Conservation (phyloP, 2,329 filamentous ascomycete species). For the Aspergillus sp. region DNA sequence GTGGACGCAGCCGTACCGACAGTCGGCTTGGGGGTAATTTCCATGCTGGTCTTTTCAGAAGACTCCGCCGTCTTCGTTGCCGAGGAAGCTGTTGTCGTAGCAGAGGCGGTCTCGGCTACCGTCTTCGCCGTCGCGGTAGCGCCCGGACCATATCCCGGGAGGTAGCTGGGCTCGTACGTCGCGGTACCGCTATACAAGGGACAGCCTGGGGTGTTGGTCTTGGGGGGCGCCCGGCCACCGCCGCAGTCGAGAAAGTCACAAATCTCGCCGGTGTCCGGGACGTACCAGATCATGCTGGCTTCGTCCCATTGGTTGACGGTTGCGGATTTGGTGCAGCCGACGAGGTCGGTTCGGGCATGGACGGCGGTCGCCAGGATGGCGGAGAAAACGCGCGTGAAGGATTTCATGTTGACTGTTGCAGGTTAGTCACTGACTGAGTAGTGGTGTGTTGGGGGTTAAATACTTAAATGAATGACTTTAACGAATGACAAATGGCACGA, state of each 20-base stretch:
- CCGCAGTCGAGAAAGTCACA: conserved; percentile 66
- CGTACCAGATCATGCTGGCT: conserved; percentile 50
- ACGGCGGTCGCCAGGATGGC: conserved; percentile 18
- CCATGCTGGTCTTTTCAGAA: not conserved
- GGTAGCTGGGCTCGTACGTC: conserved; percentile 20
- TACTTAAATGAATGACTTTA: too few species aligned
- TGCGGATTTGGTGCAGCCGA: conserved; percentile 23
- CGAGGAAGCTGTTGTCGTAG: not conserved
- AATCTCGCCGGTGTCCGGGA: conserved; percentile 62
- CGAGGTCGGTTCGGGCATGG: conserved; percentile 21
- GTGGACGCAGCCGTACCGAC: not conserved
- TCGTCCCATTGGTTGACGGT: conserved; percentile 25
- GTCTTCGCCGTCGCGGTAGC: conserved; percentile 12
- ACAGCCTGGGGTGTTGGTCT: conserved; percentile 62
- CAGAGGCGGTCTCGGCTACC: not conserved
- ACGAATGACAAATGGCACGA: too few species aligned
- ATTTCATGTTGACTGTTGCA: conserved; percentile 18
- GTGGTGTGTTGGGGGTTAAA: too few species aligned
- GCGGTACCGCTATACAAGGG: conserved; percentile 23
- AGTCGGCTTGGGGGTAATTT: not conserved
- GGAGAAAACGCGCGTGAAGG: conserved; percentile 12
- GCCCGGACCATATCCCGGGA: conserved; percentile 21
- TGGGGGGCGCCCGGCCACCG: conserved; percentile 63
- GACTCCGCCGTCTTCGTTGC: not conserved
- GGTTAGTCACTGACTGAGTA: not conserved